Conservation (phyloP, 2,329 filamentous ascomycete genomes). For the Fusarium mundagurra region DNA sequence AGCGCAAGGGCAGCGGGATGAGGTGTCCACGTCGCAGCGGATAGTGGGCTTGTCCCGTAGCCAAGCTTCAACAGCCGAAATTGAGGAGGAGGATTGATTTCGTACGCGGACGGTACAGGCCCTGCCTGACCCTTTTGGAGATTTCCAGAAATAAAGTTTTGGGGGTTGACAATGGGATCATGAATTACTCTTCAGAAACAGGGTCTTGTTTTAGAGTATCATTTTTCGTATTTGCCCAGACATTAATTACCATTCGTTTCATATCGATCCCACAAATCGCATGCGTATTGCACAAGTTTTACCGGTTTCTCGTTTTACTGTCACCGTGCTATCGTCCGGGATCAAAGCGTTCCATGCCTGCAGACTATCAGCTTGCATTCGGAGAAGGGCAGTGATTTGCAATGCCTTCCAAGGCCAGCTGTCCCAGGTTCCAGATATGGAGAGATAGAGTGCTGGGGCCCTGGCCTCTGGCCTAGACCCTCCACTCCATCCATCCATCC, state of each 20-base stretch:
- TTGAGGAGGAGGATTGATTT: conserved; percentile 16
- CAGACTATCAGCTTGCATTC: not conserved
- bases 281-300: not conserved
- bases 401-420: conserved; percentile 12
- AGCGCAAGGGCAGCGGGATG: conserved; percentile 4
- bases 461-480: not conserved
- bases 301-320: conserved; percentile 18
- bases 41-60: conserved; percentile 8
- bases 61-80: conserved; percentile 41
- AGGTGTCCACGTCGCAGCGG: conserved; percentile 4
- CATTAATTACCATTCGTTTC: conserved; percentile 6
- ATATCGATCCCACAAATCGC: not conserved
- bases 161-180: conserved; percentile 2
- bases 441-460: conserved; percentile 1
- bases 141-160: conserved; percentile 26
- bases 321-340: conserved; percentile 15
- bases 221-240: conserved; percentile 7
- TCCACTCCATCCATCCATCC: not conserved
- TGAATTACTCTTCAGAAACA: conserved; percentile 2
- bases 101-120: not conserved
- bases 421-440: not conserved
- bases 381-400: conserved; percentile 10
- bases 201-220: conserved; percentile 19
- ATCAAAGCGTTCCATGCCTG: not conserved
- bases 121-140: not conserved